Conservation (phyloP, 2,329 filamentous ascomycete genomes). For the Huntiella savannae region DNA sequence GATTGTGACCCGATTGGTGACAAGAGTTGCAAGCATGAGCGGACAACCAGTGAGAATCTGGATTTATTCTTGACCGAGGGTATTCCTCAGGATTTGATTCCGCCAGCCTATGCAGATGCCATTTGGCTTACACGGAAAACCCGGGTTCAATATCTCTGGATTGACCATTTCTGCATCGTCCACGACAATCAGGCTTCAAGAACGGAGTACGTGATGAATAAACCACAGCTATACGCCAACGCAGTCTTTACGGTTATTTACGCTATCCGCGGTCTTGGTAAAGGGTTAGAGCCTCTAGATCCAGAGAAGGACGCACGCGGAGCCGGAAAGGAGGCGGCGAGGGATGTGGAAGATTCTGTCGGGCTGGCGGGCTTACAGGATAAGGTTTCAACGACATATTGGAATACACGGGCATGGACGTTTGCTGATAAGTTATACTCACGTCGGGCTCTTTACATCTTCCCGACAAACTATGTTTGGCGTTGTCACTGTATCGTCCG, state of each 20-base stretch:
- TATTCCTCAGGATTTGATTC: too few species aligned
- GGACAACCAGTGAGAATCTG: too few species aligned
- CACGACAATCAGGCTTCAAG: conserved; percentile 25
- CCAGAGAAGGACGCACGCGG: conserved; percentile 16
- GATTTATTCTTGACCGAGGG: too few species aligned
- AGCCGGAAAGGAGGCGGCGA: conserved; percentile 19
- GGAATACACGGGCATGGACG: conserved; percentile 16
- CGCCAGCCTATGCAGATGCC: conserved; percentile 24
- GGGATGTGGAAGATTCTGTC: conserved; percentile 21
- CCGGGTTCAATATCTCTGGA: conserved; percentile 26
- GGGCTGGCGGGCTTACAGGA: conserved; percentile 28
- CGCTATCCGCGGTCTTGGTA: conserved; percentile 22
- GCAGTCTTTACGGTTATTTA: conserved; percentile 27
- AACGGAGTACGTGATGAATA: conserved; percentile 23
- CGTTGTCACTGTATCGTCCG: conserved; percentile 14
- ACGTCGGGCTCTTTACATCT: conserved; percentile 25
- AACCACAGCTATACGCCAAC: conserved; percentile 27
- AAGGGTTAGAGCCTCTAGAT: conserved; percentile 21
- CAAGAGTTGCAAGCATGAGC: too few species aligned
- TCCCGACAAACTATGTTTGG: conserved; percentile 18
- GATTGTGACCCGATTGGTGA: too few species aligned
- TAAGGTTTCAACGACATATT: conserved; percentile 18
- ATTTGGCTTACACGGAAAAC: conserved; percentile 26
- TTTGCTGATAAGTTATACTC: conserved; percentile 19
- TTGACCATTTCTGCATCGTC: conserved; percentile 26